Conservation (phyloP, 2,329 filamentous ascomycete species). For the Pyrenochaeta sp. region DNA sequence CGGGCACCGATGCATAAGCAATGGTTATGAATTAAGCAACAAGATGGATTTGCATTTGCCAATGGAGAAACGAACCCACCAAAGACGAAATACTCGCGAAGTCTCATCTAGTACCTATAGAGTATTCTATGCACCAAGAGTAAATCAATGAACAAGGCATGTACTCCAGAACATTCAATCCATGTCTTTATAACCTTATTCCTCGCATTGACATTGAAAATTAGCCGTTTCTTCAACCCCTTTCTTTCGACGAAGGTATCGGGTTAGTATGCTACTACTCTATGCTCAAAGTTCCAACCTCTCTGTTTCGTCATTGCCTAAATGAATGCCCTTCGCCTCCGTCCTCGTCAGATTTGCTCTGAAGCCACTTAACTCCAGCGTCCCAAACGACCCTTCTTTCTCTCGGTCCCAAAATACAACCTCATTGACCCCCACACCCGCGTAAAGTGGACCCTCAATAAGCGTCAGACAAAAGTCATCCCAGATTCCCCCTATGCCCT, state of each 20-base stretch:
- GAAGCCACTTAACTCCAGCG: constrained; percentile 46
- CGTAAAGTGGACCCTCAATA: constrained; percentile 44
- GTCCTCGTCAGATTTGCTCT: constrained; percentile 33
- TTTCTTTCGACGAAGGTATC: constrained; percentile 64
- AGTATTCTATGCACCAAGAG: too few species aligned
- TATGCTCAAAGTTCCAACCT: constrained; percentile 15
- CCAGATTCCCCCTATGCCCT: constrained; percentile 26
- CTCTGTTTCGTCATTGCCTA: constrained; percentile 4
- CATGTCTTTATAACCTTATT: too few species aligned
- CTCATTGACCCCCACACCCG: constrained; percentile 44
- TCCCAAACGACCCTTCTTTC: constrained; percentile 21
- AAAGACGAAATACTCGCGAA: too few species aligned
- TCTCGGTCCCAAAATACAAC: constrained; percentile 46
- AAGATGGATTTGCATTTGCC: too few species aligned
- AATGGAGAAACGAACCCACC: too few species aligned
- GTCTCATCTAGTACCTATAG: too few species aligned
- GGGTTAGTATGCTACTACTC: constrained; percentile 48
- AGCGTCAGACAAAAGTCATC: constrained; percentile 50
- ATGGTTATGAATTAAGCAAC: too few species aligned
- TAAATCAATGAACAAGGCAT: too few species aligned
- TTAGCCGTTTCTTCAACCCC: too few species aligned
- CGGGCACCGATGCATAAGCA: too few species aligned
- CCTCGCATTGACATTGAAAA: too few species aligned
- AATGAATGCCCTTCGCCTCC: not conserved
- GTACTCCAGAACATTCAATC: too few species aligned